These are phyloP conservation scores for Stagonosporopsis vannaccii DNA, from an alignment of 2,329 filamentous ascomycete genomes.

Conservation along the genomic window DNA sequence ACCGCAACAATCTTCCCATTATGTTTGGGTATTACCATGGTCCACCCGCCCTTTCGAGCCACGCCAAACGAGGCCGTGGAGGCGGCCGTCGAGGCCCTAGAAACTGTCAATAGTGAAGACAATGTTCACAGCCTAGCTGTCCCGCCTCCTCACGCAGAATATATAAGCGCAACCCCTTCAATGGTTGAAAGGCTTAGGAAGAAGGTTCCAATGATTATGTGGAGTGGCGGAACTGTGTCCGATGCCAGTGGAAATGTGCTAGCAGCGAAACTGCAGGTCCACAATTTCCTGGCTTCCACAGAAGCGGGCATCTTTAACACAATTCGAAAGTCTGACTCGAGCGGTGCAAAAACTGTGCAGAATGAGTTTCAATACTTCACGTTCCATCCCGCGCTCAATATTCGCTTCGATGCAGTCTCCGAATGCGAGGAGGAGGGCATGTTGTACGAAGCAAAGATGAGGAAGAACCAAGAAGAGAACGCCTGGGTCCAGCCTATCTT, in stretches of 20 bases:
- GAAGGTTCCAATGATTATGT: neutral
- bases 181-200: neutral
- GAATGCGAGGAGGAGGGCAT: neutral
- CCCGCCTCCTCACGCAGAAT: neutral
- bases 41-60: neutral
- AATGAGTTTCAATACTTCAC: neutral
- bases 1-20: neutral
- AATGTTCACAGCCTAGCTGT: neutral
- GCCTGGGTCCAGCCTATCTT: neutral
- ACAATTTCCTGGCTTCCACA: neutral
- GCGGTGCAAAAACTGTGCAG: neutral
- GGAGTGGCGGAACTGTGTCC: neutral
- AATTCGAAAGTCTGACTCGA: neutral
- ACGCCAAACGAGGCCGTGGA: neutral
- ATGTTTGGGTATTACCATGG: neutral
- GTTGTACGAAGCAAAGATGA: neutral
- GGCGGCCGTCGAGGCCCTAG: neutral
- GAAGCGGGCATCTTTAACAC: neutral
- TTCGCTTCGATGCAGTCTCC: neutral
- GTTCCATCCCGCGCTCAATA: neutral
- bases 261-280: neutral
- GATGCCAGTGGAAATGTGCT: neutral
- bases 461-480: neutral
- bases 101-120: neutral
- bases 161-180: neutral